Evolutionary conservation across 768 basidiomycete genomes (phyloP).

Genomic region (Collybiopsis luxurians): DNA sequence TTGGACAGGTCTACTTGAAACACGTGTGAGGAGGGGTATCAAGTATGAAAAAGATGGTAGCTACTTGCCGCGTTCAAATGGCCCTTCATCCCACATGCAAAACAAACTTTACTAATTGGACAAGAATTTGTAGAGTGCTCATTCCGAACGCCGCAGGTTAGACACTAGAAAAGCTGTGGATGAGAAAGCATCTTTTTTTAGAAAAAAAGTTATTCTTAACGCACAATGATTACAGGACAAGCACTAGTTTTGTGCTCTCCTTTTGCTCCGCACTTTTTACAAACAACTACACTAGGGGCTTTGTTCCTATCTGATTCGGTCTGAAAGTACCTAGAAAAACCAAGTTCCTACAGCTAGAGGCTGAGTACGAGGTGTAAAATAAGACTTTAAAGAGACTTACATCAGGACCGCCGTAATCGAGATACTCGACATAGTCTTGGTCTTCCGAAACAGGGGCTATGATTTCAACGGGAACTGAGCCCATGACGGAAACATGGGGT

Average conservation of each 20-base stretch:
- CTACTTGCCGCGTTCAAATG: conserved; percentile 64
- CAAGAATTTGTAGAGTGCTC: conserved; percentile 78
- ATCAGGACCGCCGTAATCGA: conserved; percentile 68
- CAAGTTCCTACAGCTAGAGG: conserved; percentile 38
- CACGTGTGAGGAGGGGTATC: not conserved
- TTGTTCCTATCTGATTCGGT: conserved; percentile 37
- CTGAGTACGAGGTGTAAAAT: too few relatives aligned
- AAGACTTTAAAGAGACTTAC: conserved; percentile 38
- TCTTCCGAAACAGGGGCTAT: conserved; percentile 46
- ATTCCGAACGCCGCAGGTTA: conserved; percentile 77
- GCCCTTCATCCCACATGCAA: conserved; percentile 80
- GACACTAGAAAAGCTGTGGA: conserved; percentile 55
- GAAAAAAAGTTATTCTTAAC: too few relatives aligned
- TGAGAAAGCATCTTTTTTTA: too few relatives aligned
- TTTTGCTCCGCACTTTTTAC: conserved; percentile 77
- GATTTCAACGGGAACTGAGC: conserved; percentile 43
- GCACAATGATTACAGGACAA: conserved; percentile 73
- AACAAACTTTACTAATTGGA: conserved; percentile 80
- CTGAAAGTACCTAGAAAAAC: conserved; percentile 65
- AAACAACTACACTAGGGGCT: conserved; percentile 51
- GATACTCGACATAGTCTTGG: conserved; percentile 72
- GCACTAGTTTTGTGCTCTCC: conserved; percentile 64
- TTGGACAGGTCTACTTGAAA: conserved; percentile 61
- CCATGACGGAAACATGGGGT: conserved; percentile 63
- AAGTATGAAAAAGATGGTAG: not conserved